Percentiles rank a stretch among this genome's conserved stretches.
phyloP scores from a whole-genome alignment of 495 filamentous ascomycete genomes.

The Saxophila tyrrhenica region DNA sequence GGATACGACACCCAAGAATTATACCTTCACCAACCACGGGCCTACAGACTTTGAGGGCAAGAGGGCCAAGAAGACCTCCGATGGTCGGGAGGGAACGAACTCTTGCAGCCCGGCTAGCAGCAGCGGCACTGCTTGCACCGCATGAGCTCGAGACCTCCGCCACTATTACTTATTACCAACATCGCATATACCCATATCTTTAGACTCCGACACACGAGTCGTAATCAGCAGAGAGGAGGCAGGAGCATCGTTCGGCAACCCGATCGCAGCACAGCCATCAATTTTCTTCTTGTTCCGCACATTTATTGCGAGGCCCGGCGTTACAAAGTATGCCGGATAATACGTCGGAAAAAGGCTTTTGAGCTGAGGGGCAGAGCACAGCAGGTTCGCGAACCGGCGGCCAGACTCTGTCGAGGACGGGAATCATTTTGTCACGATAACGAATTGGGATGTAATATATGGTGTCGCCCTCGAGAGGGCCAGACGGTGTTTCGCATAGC shows the following conservation, averaged over 20 bases:
- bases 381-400: too few relatives aligned
- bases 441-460: not conserved
- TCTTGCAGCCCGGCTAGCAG: not conserved
- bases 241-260: not conserved
- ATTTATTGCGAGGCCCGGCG: too few relatives aligned
- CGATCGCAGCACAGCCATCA: not conserved
- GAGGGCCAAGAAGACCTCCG: not conserved
- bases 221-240: not conserved
- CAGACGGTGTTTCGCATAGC: not conserved
- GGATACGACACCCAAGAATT: slow-evolving; percentile 15
- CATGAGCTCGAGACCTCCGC: not conserved
- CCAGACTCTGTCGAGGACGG: not conserved
- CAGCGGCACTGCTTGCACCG: not conserved
- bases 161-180: not conserved
- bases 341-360: not conserved
- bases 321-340: too few relatives aligned
- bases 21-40: slow-evolving; percentile 15
- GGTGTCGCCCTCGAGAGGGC: not conserved
- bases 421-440: not conserved
- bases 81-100: not conserved
- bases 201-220: not conserved
- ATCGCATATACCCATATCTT: not conserved
- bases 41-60: slow-evolving; percentile 16
- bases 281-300: too few relatives aligned
- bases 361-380: not conserved